Percentiles rank a stretch among this genome's conserved stretches.
These are phyloP conservation scores for Lasiodiplodia citricola DNA, from an alignment of 2,329 filamentous ascomycete genomes.

Conservation along the genomic window DNA sequence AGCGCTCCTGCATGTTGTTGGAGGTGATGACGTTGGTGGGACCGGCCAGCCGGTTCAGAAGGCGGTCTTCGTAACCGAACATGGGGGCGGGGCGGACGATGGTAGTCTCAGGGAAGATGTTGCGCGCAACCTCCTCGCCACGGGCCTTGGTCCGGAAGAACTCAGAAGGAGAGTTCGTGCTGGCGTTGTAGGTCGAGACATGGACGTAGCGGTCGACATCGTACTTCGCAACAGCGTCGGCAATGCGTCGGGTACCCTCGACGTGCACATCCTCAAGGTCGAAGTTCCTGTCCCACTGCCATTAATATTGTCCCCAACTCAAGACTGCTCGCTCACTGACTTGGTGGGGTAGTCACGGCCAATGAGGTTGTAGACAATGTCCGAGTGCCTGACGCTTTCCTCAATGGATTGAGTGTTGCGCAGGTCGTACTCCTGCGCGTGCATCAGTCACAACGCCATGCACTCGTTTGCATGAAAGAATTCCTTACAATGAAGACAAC, in stretches of 20 bases:
- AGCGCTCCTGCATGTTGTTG: slow-evolving; percentile 92
- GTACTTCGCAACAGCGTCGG: slow-evolving; percentile 94
- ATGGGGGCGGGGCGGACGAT: slow-evolving; percentile 92
- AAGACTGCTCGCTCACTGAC: slow-evolving; percentile 56
- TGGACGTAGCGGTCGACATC: slow-evolving; percentile 97
- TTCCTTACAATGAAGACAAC: slow-evolving; percentile 79
- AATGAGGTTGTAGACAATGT: slow-evolving; percentile 95
- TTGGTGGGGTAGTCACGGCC: slow-evolving; percentile 97
- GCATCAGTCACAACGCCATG: slow-evolving; percentile 1
- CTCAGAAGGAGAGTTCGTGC: slow-evolving; percentile 78
- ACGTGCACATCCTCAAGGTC: slow-evolving; percentile 90
- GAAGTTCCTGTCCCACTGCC: slow-evolving; percentile 73
- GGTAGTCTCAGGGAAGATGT: slow-evolving; percentile 95
- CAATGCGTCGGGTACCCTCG: slow-evolving; percentile 89
- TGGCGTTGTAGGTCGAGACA: slow-evolving; percentile 91
- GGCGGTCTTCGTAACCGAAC: slow-evolving; percentile 93
- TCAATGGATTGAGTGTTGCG: slow-evolving; percentile 95
- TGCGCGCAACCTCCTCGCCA: slow-evolving; percentile 82
- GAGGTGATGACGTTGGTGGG: slow-evolving; percentile 83
- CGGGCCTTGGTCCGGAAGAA: slow-evolving; percentile 91
- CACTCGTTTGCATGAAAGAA: background rate
- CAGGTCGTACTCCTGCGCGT: slow-evolving; percentile 82
- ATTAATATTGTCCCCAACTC: background rate
- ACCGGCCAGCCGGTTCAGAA: slow-evolving; percentile 84
- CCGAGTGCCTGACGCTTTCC: slow-evolving; percentile 94